phyloP scores from a whole-genome alignment of 1,284 basidiomycete species.

The Pseudozyma hubeiensis region DNA sequence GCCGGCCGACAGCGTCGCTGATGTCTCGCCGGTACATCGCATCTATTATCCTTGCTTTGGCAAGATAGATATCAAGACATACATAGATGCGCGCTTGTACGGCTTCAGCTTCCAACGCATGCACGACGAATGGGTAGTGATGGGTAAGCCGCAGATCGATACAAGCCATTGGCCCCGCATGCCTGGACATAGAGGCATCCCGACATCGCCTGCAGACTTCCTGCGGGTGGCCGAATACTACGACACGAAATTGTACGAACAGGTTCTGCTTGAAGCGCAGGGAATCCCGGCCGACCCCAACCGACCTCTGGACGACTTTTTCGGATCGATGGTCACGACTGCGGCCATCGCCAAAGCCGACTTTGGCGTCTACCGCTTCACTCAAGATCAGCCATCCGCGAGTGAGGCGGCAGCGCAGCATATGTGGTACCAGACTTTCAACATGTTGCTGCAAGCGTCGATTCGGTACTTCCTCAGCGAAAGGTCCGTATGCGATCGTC shows the following conservation, averaged over 20 bases:
- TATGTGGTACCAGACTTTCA: constrained; percentile 34
- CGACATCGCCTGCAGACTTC: constrained; percentile 23
- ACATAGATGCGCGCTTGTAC: constrained; percentile 29
- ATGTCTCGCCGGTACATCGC: constrained; percentile 2
- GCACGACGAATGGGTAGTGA: constrained; percentile 40
- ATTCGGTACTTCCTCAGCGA: constrained; percentile 24
- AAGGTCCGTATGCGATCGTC: constrained; percentile 33
- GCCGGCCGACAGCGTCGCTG: not conserved
- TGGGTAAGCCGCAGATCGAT: constrained; percentile 31
- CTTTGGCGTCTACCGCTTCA: constrained; percentile 17
- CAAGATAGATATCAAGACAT: constrained; percentile 29
- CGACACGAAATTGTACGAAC: constrained; percentile 29
- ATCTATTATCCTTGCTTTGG: constrained; percentile 39
- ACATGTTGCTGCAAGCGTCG: constrained; percentile 22
- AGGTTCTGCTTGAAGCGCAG: constrained; percentile 25
- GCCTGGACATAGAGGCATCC: constrained; percentile 32
- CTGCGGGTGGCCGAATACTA: constrained; percentile 27
- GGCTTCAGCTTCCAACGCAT: constrained; percentile 36
- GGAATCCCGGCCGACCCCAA: constrained; percentile 32
- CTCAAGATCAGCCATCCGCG: constrained; percentile 5
- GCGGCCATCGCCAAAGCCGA: constrained; percentile 28
- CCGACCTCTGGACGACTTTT: constrained; percentile 36
- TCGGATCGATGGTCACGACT: constrained; percentile 28
- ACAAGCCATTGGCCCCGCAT: constrained; percentile 41
- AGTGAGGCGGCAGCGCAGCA: constrained; percentile 6